Percentiles rank a stretch among this genome's conserved stretches.
phyloP scores from a whole-genome alignment of 2,329 filamentous ascomycete species.

The Fusarium decemcellulare region DNA sequence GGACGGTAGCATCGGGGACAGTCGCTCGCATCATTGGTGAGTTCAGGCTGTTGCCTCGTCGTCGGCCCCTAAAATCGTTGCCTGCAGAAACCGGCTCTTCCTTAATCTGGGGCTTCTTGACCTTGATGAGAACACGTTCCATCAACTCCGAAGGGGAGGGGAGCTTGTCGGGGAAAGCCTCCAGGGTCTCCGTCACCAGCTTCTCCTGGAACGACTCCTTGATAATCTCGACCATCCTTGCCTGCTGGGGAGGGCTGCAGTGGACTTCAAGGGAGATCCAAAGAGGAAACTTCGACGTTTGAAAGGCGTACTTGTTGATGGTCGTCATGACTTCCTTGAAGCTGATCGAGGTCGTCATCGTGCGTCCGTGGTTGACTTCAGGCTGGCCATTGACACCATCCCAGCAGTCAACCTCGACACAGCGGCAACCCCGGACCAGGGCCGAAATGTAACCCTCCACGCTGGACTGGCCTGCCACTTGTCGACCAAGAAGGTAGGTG shows the following conservation, averaged over 20 bases:
- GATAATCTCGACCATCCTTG: conserved; percentile 91
- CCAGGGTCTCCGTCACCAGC: conserved; percentile 82
- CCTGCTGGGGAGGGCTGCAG: conserved; percentile 86
- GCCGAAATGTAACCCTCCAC: conserved; percentile 95
- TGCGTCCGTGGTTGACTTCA: conserved; percentile 91
- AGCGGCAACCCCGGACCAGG: conserved; percentile 90
- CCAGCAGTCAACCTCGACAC: conserved; percentile 98
- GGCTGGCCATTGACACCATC: conserved; percentile 91
- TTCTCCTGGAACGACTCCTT: conserved; percentile 85
- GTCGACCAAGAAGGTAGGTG: conserved; percentile 93
- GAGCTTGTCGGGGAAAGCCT: conserved; percentile 76
- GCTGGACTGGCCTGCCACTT: conserved; percentile 91
- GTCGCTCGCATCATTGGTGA: conserved; percentile 73
- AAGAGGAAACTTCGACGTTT: conserved; percentile 87
- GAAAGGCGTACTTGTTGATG: conserved; percentile 95
- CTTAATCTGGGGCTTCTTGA: conserved; percentile 79
- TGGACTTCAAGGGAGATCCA: conserved; percentile 98
- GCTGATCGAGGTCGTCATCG: conserved; percentile 88
- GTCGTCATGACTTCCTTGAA: conserved; percentile 94
- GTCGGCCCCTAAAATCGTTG: conserved; percentile 59
- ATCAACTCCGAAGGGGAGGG: conserved; percentile 90
- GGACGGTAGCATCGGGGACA: conserved; percentile 67
- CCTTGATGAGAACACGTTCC: conserved; percentile 90
- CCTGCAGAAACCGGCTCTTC: conserved; percentile 54
- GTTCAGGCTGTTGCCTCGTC: conserved; percentile 79